Conservation (phyloP, 108 stramenopile species). For the Nitzschia putrida region DNA sequence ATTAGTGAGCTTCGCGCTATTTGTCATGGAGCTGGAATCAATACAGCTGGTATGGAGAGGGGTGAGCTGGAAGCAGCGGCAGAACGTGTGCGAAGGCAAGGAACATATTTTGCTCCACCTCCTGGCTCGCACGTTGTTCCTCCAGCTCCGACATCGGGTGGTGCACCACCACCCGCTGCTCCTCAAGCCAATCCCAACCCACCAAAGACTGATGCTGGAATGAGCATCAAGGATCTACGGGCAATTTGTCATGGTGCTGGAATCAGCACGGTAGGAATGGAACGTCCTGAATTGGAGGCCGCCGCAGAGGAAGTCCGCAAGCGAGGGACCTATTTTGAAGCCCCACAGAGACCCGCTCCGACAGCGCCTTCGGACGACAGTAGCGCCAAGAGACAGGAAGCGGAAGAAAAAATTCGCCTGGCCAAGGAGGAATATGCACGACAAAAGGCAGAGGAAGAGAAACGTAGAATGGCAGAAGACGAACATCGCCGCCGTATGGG, state of each 20-base stretch:
- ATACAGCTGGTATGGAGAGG: conserved; percentile 88
- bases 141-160: conserved; percentile 10
- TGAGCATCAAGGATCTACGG: conserved; percentile 72
- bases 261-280: conserved; percentile 80
- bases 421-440: conserved; percentile 39
- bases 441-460: conserved; percentile 44
- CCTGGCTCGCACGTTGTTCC: not conserved
- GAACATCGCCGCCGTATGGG: conserved; percentile 13
- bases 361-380: conserved; percentile 20
- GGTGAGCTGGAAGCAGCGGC: conserved; percentile 63
- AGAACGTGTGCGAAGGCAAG: conserved; percentile 46
- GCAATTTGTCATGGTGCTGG: conserved; percentile 85
- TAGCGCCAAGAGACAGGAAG: conserved; percentile 23
- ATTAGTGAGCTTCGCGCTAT: conserved; percentile 71
- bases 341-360: conserved; percentile 5
- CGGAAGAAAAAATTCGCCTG: conserved; percentile 27
- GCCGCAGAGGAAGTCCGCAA: conserved; percentile 52
- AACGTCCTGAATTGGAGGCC: conserved; percentile 72
- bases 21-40: conserved; percentile 79
- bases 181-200: not conserved
- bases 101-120: conserved; percentile 34
- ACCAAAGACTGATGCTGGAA: not conserved
- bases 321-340: conserved; percentile 41
- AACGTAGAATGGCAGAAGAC: conserved; percentile 15
- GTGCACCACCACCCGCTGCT: conserved; percentile 11